These are phyloP conservation scores for Leucosporidium creatinivorum DNA, from an alignment of 768 basidiomycete species.

Conservation along the genomic window DNA sequence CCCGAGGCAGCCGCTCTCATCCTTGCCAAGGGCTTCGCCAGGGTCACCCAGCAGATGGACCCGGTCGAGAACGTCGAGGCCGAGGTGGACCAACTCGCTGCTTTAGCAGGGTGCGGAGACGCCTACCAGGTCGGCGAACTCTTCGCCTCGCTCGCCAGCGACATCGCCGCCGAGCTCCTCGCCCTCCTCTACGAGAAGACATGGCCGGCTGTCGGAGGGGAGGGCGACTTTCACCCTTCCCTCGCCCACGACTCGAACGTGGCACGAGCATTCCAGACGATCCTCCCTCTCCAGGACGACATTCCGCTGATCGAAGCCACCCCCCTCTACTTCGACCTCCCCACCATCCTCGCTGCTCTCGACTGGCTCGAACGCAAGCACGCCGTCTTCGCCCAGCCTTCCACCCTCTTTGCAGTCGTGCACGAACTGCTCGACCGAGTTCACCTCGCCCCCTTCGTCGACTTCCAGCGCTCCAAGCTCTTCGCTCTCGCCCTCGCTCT, in stretches of 20 bases:
- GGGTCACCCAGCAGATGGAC: neutral
- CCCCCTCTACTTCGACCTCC: conserved; percentile 33
- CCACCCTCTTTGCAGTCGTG: conserved; percentile 63
- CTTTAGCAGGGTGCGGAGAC: conserved; percentile 15
- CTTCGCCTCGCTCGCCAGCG: conserved; percentile 17
- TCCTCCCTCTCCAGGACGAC: neutral
- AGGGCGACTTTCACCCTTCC: neutral
- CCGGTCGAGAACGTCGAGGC: neutral
- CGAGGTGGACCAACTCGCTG: neutral
- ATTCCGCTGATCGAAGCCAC: neutral
- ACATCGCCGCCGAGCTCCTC: conserved; percentile 14
- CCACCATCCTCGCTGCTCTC: conserved; percentile 52
- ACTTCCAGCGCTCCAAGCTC: conserved; percentile 70
- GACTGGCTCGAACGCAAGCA: conserved; percentile 53
- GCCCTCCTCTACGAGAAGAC: neutral
- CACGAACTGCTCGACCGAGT: conserved; percentile 64
- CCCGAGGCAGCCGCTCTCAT: conserved; percentile 19
- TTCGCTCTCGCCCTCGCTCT: conserved; percentile 69
- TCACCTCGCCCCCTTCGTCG: conserved; percentile 62
- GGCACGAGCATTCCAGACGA: neutral
- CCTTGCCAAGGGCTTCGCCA: neutral
- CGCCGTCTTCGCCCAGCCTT: conserved; percentile 47
- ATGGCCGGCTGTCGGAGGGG: neutral
- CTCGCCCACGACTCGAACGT: conserved; percentile 4
- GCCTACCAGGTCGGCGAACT: conserved; percentile 13